Evolutionary conservation across 176 grass and related monocot genomes (phyloP).

Genomic region (Zizania latifolia): DNA sequence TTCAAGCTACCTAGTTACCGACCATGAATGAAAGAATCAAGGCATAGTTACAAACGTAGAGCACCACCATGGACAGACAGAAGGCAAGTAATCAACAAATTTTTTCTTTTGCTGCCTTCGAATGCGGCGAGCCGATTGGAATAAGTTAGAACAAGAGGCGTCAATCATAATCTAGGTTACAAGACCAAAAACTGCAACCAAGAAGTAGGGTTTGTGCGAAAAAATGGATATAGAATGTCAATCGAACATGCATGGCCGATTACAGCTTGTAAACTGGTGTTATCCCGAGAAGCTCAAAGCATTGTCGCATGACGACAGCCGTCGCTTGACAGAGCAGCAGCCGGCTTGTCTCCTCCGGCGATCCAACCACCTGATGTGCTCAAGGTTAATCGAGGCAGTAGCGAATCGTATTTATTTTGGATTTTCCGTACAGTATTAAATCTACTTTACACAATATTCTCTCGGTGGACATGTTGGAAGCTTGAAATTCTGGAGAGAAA

Average conservation of each 20-base stretch:
- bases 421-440: no score
- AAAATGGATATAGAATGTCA: constrained; percentile 4
- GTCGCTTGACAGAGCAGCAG: constrained; percentile 63
- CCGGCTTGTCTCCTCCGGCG: constrained; percentile 48
- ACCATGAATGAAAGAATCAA: background rate
- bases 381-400: background rate
- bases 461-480: no score
- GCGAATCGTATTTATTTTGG: no score
- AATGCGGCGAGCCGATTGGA: background rate
- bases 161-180: constrained; percentile 20
- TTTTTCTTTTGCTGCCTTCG: background rate
- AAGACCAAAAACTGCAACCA: constrained; percentile 35
- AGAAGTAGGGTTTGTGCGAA: background rate
- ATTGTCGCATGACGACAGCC: constrained; percentile 46
- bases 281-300: constrained; percentile 62
- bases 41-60: no score
- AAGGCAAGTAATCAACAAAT: background rate
- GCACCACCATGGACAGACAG: no score
- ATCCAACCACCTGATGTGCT: constrained; percentile 54
- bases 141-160: constrained; percentile 9
- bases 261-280: constrained; percentile 57
- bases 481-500: background rate
- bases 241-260: background rate
- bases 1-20: no score
- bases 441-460: no score